Percentiles rank a stretch among this genome's conserved stretches.
Evolutionary conservation across 140 eudicot species (phyloP).

Genomic region (Stevia rebaudiana): DNA sequence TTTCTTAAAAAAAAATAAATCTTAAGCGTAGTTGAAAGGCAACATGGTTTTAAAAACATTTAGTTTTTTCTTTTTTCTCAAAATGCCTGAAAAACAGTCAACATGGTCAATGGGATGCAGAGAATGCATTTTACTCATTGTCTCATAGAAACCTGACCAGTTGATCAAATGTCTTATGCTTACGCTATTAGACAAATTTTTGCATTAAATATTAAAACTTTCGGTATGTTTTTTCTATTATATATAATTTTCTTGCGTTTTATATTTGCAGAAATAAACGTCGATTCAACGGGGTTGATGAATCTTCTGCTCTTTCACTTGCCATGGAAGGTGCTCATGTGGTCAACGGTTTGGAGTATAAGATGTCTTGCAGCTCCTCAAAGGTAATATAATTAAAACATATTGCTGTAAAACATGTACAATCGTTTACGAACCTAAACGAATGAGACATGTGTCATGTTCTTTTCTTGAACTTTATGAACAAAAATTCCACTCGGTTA

Average conservation of each 20-base stretch:
- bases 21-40: too few relatives aligned
- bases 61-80: too few relatives aligned
- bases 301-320: conserved; percentile 37
- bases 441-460: too few relatives aligned
- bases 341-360: conserved; percentile 88
- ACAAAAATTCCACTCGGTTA: too few relatives aligned
- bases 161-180: neutral
- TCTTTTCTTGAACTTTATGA: too few relatives aligned
- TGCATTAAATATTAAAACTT: neutral
- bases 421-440: too few relatives aligned
- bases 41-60: too few relatives aligned
- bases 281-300: conserved; percentile 46
- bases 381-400: conserved; percentile 45
- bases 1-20: too few relatives aligned
- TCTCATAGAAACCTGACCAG: neutral
- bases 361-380: conserved; percentile 76
- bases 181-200: neutral
- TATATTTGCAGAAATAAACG: conserved; percentile 54
- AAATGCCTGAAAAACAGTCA: too few relatives aligned
- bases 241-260: neutral
- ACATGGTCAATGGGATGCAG: neutral
- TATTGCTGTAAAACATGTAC: too few relatives aligned
- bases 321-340: conserved; percentile 66
- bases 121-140: too few relatives aligned
- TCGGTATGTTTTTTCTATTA: neutral